Percentiles rank a stretch among this genome's conserved stretches.
phyloP scores from a whole-genome alignment of 257 asterid species.

The Solanum etuberosum region DNA sequence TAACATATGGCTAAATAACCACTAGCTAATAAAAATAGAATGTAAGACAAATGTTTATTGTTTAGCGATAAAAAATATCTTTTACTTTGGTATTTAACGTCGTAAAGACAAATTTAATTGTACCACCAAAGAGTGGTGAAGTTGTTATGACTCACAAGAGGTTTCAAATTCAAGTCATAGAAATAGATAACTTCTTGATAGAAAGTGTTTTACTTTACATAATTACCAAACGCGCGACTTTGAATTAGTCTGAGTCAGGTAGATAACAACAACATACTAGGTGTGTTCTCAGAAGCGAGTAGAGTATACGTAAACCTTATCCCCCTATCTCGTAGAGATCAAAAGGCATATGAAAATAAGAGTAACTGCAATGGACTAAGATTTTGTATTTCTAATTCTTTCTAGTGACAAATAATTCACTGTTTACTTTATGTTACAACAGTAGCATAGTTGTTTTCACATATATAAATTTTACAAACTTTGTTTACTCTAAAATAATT shows the following conservation, averaged over 20 bases:
- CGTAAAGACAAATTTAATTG: too few relatives aligned
- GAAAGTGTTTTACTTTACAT: background rate
- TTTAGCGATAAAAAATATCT: too few relatives aligned
- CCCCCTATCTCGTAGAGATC: background rate
- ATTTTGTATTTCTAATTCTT: background rate
- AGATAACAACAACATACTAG: too few relatives aligned
- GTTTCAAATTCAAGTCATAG: too few relatives aligned
- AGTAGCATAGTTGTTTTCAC: background rate
- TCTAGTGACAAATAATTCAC: background rate
- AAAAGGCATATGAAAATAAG: background rate
- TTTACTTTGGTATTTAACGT: too few relatives aligned
- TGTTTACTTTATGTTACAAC: background rate
- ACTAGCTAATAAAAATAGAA: too few relatives aligned
- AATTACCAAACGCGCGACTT: background rate
- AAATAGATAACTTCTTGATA: background rate
- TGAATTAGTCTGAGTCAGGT: background rate
- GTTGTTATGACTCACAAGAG: background rate
- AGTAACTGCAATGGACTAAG: background rate
- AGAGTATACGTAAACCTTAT: background rate
- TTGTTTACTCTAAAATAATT: background rate
- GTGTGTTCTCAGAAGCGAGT: too few relatives aligned
- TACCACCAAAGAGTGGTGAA: background rate
- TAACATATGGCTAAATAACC: too few relatives aligned
- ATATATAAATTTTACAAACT: background rate
- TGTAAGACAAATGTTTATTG: too few relatives aligned